phyloP scores from a whole-genome alignment of 2,329 filamentous ascomycete species.

The Arachnomyces sp. region DNA sequence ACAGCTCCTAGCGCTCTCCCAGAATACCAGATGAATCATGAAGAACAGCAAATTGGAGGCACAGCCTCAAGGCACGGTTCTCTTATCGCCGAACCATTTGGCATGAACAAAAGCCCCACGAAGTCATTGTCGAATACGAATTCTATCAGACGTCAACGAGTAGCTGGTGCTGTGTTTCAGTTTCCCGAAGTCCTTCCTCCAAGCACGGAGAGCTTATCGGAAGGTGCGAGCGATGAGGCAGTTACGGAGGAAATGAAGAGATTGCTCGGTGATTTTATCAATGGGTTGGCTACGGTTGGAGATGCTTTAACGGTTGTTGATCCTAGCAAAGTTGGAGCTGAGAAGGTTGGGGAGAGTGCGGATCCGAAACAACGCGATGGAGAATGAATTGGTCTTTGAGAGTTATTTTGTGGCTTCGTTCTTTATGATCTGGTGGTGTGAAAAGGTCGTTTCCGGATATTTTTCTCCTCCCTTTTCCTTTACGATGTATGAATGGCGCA shows the following conservation, averaged over 20 bases:
- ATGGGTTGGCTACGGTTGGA: slow-evolving; percentile 29
- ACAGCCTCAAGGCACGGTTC: slow-evolving; percentile 10
- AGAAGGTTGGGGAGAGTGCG: slow-evolving; percentile 7
- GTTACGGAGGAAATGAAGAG: slow-evolving; percentile 34
- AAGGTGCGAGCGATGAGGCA: slow-evolving; percentile 27
- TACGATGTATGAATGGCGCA: no score
- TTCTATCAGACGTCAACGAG: neutral
- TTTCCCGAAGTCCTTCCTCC: slow-evolving; percentile 34
- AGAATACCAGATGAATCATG: neutral
- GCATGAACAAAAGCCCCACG: neutral
- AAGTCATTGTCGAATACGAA: neutral
- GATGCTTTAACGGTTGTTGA: slow-evolving; percentile 20
- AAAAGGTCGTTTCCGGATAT: no score
- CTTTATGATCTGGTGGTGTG: neutral
- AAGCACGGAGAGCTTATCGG: slow-evolving; percentile 29
- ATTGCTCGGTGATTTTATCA: slow-evolving; percentile 32
- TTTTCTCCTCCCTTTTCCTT: no score
- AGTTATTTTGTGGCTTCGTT: neutral
- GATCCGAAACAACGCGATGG: neutral
- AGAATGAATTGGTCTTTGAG: neutral
- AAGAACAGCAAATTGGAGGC: neutral
- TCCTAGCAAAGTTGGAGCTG: slow-evolving; percentile 8
- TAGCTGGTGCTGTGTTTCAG: slow-evolving; percentile 14
- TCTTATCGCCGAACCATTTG: neutral
- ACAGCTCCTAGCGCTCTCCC: no score